phyloP scores from a whole-genome alignment of 2,329 filamentous ascomycete species.

The Fusarium sp. region DNA sequence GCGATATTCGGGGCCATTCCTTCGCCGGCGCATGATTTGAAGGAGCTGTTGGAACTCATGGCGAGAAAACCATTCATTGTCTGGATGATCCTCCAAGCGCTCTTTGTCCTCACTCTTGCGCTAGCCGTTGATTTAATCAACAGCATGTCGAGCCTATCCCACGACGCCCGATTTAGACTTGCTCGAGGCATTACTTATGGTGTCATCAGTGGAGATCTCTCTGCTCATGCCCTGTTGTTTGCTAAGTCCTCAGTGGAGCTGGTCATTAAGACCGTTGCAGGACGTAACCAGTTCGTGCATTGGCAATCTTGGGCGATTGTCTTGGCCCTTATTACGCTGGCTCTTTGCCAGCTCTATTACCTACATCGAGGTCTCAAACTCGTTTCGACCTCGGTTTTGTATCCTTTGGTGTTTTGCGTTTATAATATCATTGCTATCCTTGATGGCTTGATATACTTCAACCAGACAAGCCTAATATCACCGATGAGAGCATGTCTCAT shows the following conservation, averaged over 20 bases:
- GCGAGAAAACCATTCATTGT: conserved; percentile 80
- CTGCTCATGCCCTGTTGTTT: conserved; percentile 90
- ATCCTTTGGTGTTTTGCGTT: conserved; percentile 97
- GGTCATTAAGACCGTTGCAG: conserved; percentile 85
- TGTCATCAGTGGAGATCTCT: conserved; percentile 90
- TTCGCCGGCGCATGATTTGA: conserved; percentile 88
- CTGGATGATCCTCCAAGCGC: conserved; percentile 87
- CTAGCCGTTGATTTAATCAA: conserved; percentile 69
- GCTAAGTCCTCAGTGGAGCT: conserved; percentile 98
- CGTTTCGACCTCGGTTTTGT: conserved; percentile 94
- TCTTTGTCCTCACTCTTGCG: conserved; percentile 78
- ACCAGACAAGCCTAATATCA: conserved; percentile 84
- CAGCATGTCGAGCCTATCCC: conserved; percentile 64
- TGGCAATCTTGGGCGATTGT: conserved; percentile 97
- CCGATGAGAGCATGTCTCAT: conserved; percentile 83
- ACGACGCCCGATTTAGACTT: conserved; percentile 77
- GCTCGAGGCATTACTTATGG: conserved; percentile 89
- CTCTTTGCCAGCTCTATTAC: conserved; percentile 93
- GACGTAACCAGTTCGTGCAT: conserved; percentile 91
- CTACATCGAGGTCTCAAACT: conserved; percentile 93
- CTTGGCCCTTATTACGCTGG: conserved; percentile 81
- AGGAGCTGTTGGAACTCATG: conserved; percentile 83
- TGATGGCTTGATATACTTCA: conserved; percentile 96
- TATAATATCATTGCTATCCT: conserved; percentile 99
- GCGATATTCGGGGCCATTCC: conserved; percentile 94